Evolutionary conservation across 106 monocot genomes (phyloP).

Genomic region (Apostasia shenzhenica): DNA sequence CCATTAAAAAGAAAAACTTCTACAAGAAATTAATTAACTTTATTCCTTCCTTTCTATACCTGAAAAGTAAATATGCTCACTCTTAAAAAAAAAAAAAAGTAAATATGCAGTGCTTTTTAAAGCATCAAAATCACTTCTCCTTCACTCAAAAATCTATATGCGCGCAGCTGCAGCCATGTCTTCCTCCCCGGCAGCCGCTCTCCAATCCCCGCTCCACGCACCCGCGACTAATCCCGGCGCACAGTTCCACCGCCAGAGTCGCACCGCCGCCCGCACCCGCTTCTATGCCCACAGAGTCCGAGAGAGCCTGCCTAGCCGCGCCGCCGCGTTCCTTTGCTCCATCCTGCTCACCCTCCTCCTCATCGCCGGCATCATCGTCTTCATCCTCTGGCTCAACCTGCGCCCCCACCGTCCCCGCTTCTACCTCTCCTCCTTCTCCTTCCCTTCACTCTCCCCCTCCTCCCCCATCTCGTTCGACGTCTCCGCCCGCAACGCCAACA

Average conservation of each 20-base stretch:
- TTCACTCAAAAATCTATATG: too few relatives aligned
- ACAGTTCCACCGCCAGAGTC: background rate
- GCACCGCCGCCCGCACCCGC: slow-evolving; percentile 11
- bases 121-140: too few relatives aligned
- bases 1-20: too few relatives aligned
- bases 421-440: slow-evolving; percentile 37
- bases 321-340: slow-evolving; percentile 43
- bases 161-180: background rate
- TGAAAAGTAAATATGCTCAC: too few relatives aligned
- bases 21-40: too few relatives aligned
- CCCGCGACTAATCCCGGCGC: background rate
- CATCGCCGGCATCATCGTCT: slow-evolving; percentile 43
- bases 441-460: slow-evolving; percentile 14
- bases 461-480: slow-evolving; percentile 45
- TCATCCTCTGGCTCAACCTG: slow-evolving; percentile 77
- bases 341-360: slow-evolving; percentile 59
- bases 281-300: slow-evolving; percentile 18
- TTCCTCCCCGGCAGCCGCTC: background rate
- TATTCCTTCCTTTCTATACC: too few relatives aligned
- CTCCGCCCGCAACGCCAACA: slow-evolving; percentile 58
- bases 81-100: too few relatives aligned
- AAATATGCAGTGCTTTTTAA: too few relatives aligned
- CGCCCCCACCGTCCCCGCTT: slow-evolving; percentile 80
- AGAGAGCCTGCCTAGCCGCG: slow-evolving; percentile 40
- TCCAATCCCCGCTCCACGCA: background rate